A percentile compares a stretch with the other conserved stretches of the same genome.
These are phyloP conservation scores for Botrytis paeoniae DNA, from an alignment of 2,329 filamentous ascomycete species.

Conservation along the genomic window DNA sequence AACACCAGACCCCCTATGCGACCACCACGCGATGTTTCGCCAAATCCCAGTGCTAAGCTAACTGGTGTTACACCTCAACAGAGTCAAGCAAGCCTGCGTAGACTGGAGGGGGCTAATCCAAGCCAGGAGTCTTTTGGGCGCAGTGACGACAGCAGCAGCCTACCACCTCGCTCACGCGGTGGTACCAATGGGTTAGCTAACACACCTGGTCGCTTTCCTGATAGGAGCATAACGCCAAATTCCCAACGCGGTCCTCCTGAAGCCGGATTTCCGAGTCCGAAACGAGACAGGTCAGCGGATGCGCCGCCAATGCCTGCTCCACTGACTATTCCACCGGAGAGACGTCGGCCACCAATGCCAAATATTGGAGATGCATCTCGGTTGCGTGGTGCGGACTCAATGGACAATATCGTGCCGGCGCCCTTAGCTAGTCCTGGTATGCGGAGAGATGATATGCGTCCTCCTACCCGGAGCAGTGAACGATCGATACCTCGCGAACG, in stretches of 20 bases:
- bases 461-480: conserved; percentile 38
- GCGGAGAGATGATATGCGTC: conserved; percentile 37
- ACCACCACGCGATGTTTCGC: conserved; percentile 32
- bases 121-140: conserved; percentile 38
- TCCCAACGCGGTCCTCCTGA: conserved; percentile 36
- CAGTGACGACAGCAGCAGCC: conserved; percentile 33
- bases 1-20: conserved; percentile 31
- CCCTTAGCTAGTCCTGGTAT: conserved; percentile 40
- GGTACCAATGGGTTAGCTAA: conserved; percentile 34
- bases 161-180: conserved; percentile 36
- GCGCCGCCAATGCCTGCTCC: conserved; percentile 35
- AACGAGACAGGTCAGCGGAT: conserved; percentile 27
- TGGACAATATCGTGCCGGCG: conserved; percentile 39
- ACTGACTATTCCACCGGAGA: conserved; percentile 35
- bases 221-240: conserved; percentile 33
- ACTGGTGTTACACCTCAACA: conserved; percentile 24
- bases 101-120: conserved; percentile 33
- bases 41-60: conserved; percentile 33
- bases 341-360: conserved; percentile 38
- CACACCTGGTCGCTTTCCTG: conserved; percentile 35
- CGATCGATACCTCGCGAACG: conserved; percentile 27
- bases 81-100: conserved; percentile 30
- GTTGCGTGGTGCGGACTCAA: conserved; percentile 30
- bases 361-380: conserved; percentile 33
- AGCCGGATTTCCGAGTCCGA: conserved; percentile 25